Evolutionary conservation across 805 yeast genomes (phyloP), one percentile per base, ranked within the genome.

Genomic region (Kuraishia molischiana): DNA sequence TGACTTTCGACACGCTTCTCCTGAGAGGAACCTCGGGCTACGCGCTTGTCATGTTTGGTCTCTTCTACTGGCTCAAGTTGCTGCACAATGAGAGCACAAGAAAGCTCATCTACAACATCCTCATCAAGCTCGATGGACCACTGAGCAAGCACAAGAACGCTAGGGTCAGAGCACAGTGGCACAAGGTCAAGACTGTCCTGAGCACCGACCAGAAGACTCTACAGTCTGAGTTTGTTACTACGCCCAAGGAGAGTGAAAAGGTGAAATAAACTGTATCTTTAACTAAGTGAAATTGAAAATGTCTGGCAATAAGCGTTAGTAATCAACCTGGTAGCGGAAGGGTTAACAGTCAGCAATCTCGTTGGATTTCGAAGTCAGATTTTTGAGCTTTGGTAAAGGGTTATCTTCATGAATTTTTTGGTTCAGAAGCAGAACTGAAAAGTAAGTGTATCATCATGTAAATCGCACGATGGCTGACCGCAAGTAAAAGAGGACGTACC

Each of bases 341-440:
- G n/a, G n/a, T n/a, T n/a, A n/a, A n/a, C n/a, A n/a, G n/a, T n/a
- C n/a, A n/a, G n/a, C n/a, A n/a, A n/a, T n/a, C n/a, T n/a, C n/a
- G n/a, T n/a, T n/a, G n/a, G n/a, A n/a, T n/a, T n/a, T n/a, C n/a
- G 8, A 22, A 22, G 13, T 28, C 31, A 28, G 31, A 28, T 30
- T 72, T 66, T 56, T 62, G 65, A 69, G 74, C 70, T 71, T 77
- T 77, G 84, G 84, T 74, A 72, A 65, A 53, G 54, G 56, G 72
- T 71, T 81, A 72, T 84, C 92, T 83, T 83, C 94, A 76, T 66
- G 58, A 47, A 48, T 58, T 35, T 32, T n/a, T 61, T 68, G 74
- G 73, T 70, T 85, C 95, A 85, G 95, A 85, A 85, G 95, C 95
- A 85, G 95, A 85, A 85, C 95, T 85, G 95, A 83, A 72, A 58